These are phyloP conservation scores for Pseudozyma pruni DNA, from an alignment of 1,284 basidiomycete species.

Conservation along the genomic window DNA sequence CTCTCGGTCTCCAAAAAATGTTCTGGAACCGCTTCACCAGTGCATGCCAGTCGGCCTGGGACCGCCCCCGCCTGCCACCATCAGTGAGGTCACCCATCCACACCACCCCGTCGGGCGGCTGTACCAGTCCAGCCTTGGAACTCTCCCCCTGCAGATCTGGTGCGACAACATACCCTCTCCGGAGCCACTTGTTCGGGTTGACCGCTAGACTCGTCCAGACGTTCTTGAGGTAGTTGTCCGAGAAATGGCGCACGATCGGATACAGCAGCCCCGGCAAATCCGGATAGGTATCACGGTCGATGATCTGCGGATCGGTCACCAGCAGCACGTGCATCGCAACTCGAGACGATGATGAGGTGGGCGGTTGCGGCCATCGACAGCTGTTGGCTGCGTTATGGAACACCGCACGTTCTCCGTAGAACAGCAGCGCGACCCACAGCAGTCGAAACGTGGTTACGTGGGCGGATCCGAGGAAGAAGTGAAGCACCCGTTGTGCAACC, in stretches of 20 bases:
- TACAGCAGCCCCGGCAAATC: slow-evolving; percentile 19
- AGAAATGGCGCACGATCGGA: slow-evolving; percentile 39
- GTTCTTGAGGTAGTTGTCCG: slow-evolving; percentile 49
- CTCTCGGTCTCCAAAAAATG: slow-evolving; percentile 36
- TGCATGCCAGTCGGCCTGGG: slow-evolving; percentile 21
- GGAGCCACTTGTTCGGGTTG: slow-evolving; percentile 45
- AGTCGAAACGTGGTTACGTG: slow-evolving; percentile 28
- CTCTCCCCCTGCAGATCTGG: background rate
- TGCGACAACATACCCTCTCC: slow-evolving; percentile 16
- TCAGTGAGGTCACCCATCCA: slow-evolving; percentile 57
- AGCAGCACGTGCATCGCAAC: slow-evolving; percentile 34
- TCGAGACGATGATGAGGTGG: slow-evolving; percentile 6
- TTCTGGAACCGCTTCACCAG: slow-evolving; percentile 33
- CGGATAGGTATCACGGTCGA: slow-evolving; percentile 41
- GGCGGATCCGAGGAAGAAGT: slow-evolving; percentile 18
- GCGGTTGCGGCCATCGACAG: slow-evolving; percentile 30
- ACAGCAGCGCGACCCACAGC: slow-evolving; percentile 35
- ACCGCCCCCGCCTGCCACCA: slow-evolving; percentile 33
- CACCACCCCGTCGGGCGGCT: slow-evolving; percentile 43
- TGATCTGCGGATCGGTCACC: slow-evolving; percentile 48
- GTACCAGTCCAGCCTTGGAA: slow-evolving; percentile 7
- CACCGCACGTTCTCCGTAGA: slow-evolving; percentile 33
- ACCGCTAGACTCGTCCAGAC: slow-evolving; percentile 36
- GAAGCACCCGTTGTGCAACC: slow-evolving; percentile 9
- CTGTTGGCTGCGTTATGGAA: slow-evolving; percentile 37